Base-by-base conservation (phyloP, 1,284 basidiomycete genomes). In the Apiotrichum montevideense region DNA sequence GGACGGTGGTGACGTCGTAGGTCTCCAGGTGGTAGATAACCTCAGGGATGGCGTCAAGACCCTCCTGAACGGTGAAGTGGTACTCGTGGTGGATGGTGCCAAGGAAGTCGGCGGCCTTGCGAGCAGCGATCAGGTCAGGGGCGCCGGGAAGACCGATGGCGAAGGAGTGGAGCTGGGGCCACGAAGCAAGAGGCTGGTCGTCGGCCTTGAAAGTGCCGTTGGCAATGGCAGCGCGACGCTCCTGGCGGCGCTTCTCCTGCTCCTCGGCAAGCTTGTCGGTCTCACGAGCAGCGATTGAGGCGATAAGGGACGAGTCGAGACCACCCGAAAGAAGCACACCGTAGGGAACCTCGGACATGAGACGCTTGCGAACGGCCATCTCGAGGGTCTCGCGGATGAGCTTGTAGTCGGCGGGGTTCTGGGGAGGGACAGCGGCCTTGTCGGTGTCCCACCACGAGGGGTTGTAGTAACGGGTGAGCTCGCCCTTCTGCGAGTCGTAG, bases 1-100 rank as follows among this genome's bases (percentile, higher is more conserved):
- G 88, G 53, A 98, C 92, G 14, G 96, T 99, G 40, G 96, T 99
- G 54, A 99, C 96, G 74, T 99, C 96, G 78, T 92, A 98, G 1
- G 96, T 98, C 80, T 99, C 96, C 46, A 99, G 84, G 76, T 98
- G 96, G 78, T 97, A 89, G 68, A 99, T 97, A 62, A 98, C 96
- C 62, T 99, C 96, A 4, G 91, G 88, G 58, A 99, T 87, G 5
- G 96, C 96, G 70, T 99, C 96, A 50, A 99, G 80, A 54, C 96
- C 96, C 77, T 98, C 96, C 76, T 98, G 92, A 9, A 98, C 91
- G 15, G 95, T 98, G 78, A 99, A 99, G 15, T 92, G 89, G 78
- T 94, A 97, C 79, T 98, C 96, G 76, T 98, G 95, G 74, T 99
- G 96, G 4, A 89, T 84, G 0, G 96, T 98, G 44, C 94, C 94